A percentile compares a stretch with the other conserved stretches of the same genome.
Conservation (phyloP, 352 stramenopile species). For the Phytophthora niederhauseri region DNA sequence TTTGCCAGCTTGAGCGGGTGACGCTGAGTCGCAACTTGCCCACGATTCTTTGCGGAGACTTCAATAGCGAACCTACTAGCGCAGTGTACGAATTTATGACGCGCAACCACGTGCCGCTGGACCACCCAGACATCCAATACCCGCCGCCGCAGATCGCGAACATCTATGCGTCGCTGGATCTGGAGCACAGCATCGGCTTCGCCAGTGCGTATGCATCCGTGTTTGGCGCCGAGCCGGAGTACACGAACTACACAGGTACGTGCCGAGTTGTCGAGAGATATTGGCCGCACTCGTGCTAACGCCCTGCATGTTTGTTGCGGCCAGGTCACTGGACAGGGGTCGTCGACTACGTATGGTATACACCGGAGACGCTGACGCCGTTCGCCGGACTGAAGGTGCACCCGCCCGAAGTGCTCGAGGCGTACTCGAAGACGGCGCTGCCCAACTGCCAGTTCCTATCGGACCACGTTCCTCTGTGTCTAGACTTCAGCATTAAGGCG, state of each 20-base stretch:
- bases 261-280: not conserved
- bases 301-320: not conserved
- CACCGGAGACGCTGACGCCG: constrained; percentile 90
- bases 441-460: constrained; percentile 96
- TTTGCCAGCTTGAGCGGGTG: constrained; percentile 72
- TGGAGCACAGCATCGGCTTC: constrained; percentile 95
- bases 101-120: constrained; percentile 78
- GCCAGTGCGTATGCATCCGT: constrained; percentile 96
- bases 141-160: constrained; percentile 65
- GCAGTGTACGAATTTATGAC: constrained; percentile 98
- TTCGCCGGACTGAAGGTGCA: constrained; percentile 95
- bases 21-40: constrained; percentile 83
- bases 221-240: constrained; percentile 95
- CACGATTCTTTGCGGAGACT: constrained; percentile 98
- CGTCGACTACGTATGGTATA: constrained; percentile 99
- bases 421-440: constrained; percentile 91
- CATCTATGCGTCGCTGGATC: constrained; percentile 74
- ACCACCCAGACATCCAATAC: constrained; percentile 94
- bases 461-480: constrained; percentile 96
- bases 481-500: constrained; percentile 90
- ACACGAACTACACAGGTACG: constrained; percentile 98
- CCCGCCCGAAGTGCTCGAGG: constrained; percentile 86
- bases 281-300: not conserved
- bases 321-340: constrained; percentile 94
- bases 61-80: constrained; percentile 97